Evolutionary conservation across 1,284 basidiomycete species (phyloP), one percentile per base, ranked within the genome.

Genomic region (Testicularia cyperi): DNA sequence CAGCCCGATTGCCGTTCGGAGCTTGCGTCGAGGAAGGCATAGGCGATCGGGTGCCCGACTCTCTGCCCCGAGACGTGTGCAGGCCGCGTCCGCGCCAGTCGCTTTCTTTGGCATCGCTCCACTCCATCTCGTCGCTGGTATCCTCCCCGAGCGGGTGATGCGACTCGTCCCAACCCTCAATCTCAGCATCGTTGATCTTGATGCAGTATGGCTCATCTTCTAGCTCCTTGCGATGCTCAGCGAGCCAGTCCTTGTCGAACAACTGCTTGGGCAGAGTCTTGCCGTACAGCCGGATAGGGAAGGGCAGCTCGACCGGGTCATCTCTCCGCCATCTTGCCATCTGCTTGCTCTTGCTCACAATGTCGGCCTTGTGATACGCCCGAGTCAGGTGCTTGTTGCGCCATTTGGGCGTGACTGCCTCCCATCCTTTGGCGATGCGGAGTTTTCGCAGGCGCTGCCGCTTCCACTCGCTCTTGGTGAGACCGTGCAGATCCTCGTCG

Each of bases 101-200:
- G 20, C 41, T 56, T 33, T 63, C 60, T 33, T 58, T 63, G 3
- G 60, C 54, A 45, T 63, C 60, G 36, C 60, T 63, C 60, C 60
- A 63, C 37, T 65, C 63, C 57, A 65, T 57, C 48, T 65, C 63
- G 27, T 65, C 63, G 31, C 52, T 55, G 19, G 63, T 65, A 31
- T 65, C 60, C 38, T 67, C 65, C 9, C 48, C 55, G 27, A 67
- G 29, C 15, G 60, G 52, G 38, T 67, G 58, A 34, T 60, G 51
- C 13, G 14, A 23, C 31, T 67, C 60, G 10, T 55, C 45, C 65
- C 65, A 67, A 7, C 60, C 65, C 2, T 56, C 60, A 18, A 67
- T 48, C 4, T 55, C 54, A 7, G 39, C 38, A 10, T 67, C 65
- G 33, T 60, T 55, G 38, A 67, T 58, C 18, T 47, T 33, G 14